phyloP scores from a whole-genome alignment of 768 basidiomycete species.

The Hydnomerulius pinastri region DNA sequence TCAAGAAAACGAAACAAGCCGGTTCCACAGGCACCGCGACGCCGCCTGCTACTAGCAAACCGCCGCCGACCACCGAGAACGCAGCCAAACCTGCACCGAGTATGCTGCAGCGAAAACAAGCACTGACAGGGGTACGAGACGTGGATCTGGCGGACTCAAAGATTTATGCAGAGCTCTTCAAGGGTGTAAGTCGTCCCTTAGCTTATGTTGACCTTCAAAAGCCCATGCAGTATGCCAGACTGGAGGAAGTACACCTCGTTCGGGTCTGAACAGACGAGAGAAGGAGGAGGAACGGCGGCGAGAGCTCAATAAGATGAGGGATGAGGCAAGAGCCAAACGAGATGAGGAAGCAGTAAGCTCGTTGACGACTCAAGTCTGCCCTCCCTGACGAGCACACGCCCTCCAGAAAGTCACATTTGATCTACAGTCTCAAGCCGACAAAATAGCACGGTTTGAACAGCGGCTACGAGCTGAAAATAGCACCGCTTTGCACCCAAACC shows the following conservation, averaged over 20 bases:
- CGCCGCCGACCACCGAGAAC: slow-evolving; percentile 18
- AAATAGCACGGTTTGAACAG: slow-evolving; percentile 65
- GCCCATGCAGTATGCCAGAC: slow-evolving; percentile 28
- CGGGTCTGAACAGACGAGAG: slow-evolving; percentile 42
- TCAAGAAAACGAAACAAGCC: slow-evolving; percentile 62
- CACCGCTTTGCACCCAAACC: slow-evolving; percentile 61
- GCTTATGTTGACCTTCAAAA: not conserved
- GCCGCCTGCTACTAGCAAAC: slow-evolving; percentile 27
- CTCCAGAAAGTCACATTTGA: slow-evolving; percentile 52
- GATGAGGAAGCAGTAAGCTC: slow-evolving; percentile 53
- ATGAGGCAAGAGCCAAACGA: slow-evolving; percentile 64
- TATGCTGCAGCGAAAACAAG: slow-evolving; percentile 40
- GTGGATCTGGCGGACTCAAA: slow-evolving; percentile 62
- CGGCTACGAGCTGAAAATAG: slow-evolving; percentile 49
- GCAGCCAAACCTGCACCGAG: slow-evolving; percentile 28
- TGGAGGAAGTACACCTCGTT: slow-evolving; percentile 45
- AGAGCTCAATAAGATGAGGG: slow-evolving; percentile 68
- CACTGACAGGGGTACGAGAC: slow-evolving; percentile 51
- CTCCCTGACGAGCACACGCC: slow-evolving; percentile 11
- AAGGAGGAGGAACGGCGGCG: slow-evolving; percentile 69
- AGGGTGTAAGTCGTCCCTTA: slow-evolving; percentile 40
- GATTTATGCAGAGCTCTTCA: slow-evolving; percentile 68
- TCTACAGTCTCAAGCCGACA: slow-evolving; percentile 59
- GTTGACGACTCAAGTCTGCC: not conserved
- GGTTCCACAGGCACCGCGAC: slow-evolving; percentile 23